phyloP scores from a whole-genome alignment of 2,329 filamentous ascomycete species.

The Xylariales sp. region DNA sequence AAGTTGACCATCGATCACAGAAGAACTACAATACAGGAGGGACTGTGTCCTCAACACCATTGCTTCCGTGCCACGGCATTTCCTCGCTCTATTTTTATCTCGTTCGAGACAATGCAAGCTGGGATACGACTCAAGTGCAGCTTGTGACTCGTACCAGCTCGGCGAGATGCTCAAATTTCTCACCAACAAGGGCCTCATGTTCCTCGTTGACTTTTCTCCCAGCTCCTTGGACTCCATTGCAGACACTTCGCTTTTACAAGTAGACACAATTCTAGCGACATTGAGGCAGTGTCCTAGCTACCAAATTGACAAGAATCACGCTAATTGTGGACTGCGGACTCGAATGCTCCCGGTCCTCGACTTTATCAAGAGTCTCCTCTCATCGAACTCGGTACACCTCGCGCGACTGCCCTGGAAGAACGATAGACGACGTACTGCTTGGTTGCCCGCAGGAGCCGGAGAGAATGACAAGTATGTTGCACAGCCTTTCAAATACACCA shows the following conservation, averaged over 20 bases:
- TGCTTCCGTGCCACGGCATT: slow-evolving; percentile 64
- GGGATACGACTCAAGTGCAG: slow-evolving; percentile 66
- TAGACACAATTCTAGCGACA: slow-evolving; percentile 54
- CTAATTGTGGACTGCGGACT: slow-evolving; percentile 66
- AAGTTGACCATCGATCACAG: slow-evolving; percentile 29
- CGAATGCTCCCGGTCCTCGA: slow-evolving; percentile 63
- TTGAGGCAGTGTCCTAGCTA: slow-evolving; percentile 66
- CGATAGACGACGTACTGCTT: slow-evolving; percentile 34
- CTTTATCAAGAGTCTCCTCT: slow-evolving; percentile 54
- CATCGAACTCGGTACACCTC: slow-evolving; percentile 40
- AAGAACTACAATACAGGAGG: slow-evolving; percentile 62
- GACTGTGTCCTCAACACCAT: slow-evolving; percentile 64
- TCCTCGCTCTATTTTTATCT: slow-evolving; percentile 62
- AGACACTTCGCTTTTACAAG: slow-evolving; percentile 52
- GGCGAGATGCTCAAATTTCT: slow-evolving; percentile 75
- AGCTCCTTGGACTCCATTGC: slow-evolving; percentile 39
- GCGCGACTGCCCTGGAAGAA: slow-evolving; percentile 42
- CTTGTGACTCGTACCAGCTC: slow-evolving; percentile 74
- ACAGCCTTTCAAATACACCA: slow-evolving; percentile 44
- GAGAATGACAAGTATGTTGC: slow-evolving; percentile 14
- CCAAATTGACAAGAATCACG: slow-evolving; percentile 69
- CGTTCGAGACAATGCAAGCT: slow-evolving; percentile 62
- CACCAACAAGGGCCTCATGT: slow-evolving; percentile 54
- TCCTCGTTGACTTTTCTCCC: slow-evolving; percentile 52
- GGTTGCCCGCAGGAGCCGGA: slow-evolving; percentile 27